Percentiles rank a stretch among this genome's conserved stretches.
Conservation (phyloP, 2,329 filamentous ascomycete species). For the Akanthomyces dipterigenus region DNA sequence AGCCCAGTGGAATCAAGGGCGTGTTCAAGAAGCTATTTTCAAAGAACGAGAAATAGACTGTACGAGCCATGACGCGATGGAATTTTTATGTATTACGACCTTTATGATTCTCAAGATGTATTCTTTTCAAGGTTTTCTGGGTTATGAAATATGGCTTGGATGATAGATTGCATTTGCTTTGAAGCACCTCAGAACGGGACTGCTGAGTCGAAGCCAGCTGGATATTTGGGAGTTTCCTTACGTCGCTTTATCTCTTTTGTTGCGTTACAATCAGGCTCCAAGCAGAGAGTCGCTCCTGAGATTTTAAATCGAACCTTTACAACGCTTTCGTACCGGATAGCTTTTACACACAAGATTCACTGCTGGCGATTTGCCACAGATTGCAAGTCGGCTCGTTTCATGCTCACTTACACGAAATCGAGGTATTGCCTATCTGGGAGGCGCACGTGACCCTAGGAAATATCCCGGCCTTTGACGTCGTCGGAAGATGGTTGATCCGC, state of each 20-base stretch:
- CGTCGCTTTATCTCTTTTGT: not conserved
- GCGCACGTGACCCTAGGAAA: not conserved
- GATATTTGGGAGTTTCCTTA: conserved; percentile 9
- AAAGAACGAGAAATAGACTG: conserved; percentile 15
- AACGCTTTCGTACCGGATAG: not conserved
- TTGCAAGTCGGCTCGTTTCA: not conserved
- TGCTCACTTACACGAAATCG: not conserved
- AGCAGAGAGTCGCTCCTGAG: not conserved
- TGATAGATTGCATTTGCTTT: conserved; percentile 3
- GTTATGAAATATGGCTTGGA: not conserved
- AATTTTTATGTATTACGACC: conserved; percentile 6
- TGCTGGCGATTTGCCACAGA: not conserved
- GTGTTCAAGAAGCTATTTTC: conserved; percentile 26
- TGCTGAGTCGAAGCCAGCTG: conserved; percentile 10
- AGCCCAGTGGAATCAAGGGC: conserved; percentile 23
- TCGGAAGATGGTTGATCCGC: conserved; percentile 17
- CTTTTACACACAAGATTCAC: not conserved
- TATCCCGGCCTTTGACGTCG: not conserved
- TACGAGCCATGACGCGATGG: conserved; percentile 11
- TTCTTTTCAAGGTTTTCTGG: conserved; percentile 12
- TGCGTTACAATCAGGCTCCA: not conserved
- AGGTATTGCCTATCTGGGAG: conserved; percentile 3
- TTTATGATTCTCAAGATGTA: conserved; percentile 17
- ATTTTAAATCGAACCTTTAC: not conserved
- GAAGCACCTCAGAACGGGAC: not conserved